Evolutionary conservation across 371 early-diverging fungal species (phyloP).

Genomic region (Thermomucor indicae-seudaticae): DNA sequence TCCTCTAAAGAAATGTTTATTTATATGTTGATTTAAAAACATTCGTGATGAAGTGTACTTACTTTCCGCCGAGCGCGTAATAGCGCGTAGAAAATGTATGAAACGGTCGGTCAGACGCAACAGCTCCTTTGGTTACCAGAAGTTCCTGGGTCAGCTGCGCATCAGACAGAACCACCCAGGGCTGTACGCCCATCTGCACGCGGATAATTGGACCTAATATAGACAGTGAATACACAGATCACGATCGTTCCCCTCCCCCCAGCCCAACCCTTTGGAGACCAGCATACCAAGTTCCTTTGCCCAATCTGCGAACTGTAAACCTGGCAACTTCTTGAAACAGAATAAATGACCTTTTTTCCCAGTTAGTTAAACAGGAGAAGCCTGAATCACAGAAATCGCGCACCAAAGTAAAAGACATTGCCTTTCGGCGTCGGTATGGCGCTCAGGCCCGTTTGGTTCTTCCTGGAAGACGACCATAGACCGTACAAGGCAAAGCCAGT

Average conservation of each 20-base stretch:
- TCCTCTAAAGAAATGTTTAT: conserved; percentile 9
- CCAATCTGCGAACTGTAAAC: background rate
- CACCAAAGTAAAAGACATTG: too few species aligned
- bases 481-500: too few species aligned
- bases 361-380: too few species aligned
- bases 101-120: conserved; percentile 10
- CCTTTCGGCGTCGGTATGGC: too few species aligned
- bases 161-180: conserved; percentile 17
- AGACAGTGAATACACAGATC: background rate
- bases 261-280: background rate
- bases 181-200: conserved; percentile 15
- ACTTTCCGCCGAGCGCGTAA: conserved; percentile 17
- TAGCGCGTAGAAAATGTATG: conserved; percentile 2
- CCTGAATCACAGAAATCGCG: too few species aligned
- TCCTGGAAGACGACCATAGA: too few species aligned
- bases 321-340: background rate
- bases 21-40: background rate
- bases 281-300: background rate
- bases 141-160: conserved; percentile 19
- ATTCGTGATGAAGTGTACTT: background rate
- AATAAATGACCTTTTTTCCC: background rate
- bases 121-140: conserved; percentile 10
- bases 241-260: too few species aligned
- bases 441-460: too few species aligned
- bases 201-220: conserved; percentile 11